Evolutionary conservation across 306 rosid genomes (phyloP).

Genomic region (Trichosanthes cucumerina): DNA sequence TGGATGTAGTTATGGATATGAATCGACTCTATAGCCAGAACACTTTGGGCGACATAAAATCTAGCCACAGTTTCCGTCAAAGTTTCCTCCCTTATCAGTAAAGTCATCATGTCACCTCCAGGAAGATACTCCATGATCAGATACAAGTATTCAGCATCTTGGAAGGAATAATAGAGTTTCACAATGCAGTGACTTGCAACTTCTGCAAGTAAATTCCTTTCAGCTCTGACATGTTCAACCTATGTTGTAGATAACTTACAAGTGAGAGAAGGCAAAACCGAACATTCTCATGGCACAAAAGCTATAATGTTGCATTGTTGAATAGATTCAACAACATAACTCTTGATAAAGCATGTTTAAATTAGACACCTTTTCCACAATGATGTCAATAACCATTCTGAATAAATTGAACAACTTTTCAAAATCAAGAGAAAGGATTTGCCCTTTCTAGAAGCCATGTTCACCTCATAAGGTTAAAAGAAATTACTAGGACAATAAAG

Average conservation of each 20-base stretch:
- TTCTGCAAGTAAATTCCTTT: slow-evolving; percentile 88
- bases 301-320: not conserved
- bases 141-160: slow-evolving; percentile 72
- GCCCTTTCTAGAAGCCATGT: not conserved
- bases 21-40: slow-evolving; percentile 82
- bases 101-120: slow-evolving; percentile 96
- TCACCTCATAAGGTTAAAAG: not conserved
- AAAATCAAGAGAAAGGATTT: not conserved
- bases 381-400: not conserved
- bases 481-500: not conserved
- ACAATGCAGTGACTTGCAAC: slow-evolving; percentile 87
- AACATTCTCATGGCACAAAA: not conserved
- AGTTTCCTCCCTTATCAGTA: slow-evolving; percentile 87
- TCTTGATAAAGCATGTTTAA: not conserved
- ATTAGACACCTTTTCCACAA: not conserved
- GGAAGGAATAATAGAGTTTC: slow-evolving; percentile 89
- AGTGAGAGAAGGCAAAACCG: not conserved
- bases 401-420: not conserved
- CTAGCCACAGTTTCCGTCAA: slow-evolving; percentile 86
- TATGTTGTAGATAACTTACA: slow-evolving; percentile 10
- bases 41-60: slow-evolving; percentile 54
- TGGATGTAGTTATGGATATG: slow-evolving; percentile 83
- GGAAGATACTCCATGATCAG: slow-evolving; percentile 93
- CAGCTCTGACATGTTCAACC: slow-evolving; percentile 76
- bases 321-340: not conserved